Evolutionary conservation across 306 rosid species (phyloP), one percentile per base, ranked within the genome.

Genomic region (Dicorynia guianensis): DNA sequence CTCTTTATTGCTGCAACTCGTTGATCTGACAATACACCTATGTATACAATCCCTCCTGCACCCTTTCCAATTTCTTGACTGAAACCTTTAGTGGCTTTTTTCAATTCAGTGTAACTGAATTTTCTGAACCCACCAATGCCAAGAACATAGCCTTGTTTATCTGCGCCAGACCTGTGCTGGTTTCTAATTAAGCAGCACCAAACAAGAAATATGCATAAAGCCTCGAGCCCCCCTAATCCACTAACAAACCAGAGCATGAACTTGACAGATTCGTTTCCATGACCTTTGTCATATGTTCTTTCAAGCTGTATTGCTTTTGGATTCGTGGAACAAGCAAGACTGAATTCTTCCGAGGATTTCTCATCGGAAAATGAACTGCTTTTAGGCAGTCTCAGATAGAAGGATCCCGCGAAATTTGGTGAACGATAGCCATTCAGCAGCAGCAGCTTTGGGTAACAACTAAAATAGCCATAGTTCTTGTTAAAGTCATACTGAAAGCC

Each of bases 51-150:
- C 13, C 92, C 90, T 40, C 82, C 85, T 0, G 82, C 83, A 2
- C 92, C 95, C 56, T 74, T 83, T 35, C 95, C 95, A 62, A 87
- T 84, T 70, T 90, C 96, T 69, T 87, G 55, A 4, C 60, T 63
- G 12, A 90, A 90, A 30, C 58, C 83, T 66, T 17, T 43, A 0
- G 96, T 86, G 1, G 85, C 93, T 66, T 35, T 67, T 56, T 90
- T 90, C 17, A 82, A 80, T 70, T 90, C 84, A 0, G 80, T 44
- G 52, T 84, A 90, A 67, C 84, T 80, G 65, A 82, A 86, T 52
- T 77, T 86, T 60, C 75, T 87, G 70, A 90, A 88, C 10, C 89
- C 80, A 0, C 35, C n/a, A 2, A 77, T 47, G 6, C 83, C 84
- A n/a, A 76, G 50, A 38, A 76, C 11, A 75, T 84, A 86, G 5